Evolutionary conservation across 1,284 basidiomycete genomes (phyloP).

Genomic region (Ganoderma sp.): DNA sequence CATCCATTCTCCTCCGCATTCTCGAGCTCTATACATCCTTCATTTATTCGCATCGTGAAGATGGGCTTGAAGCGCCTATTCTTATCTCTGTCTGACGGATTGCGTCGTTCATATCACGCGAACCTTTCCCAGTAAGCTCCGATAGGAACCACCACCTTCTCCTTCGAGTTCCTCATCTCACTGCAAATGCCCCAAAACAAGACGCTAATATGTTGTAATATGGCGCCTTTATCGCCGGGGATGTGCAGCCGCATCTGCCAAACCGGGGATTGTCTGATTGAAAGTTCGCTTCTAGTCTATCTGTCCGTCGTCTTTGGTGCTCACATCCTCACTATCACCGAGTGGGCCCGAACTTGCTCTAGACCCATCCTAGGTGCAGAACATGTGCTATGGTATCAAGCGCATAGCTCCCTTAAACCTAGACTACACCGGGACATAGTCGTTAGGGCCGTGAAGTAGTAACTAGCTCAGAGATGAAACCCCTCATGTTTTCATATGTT

Average conservation of each 20-base stretch:
- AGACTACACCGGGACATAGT: background rate
- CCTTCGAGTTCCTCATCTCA: too few relatives aligned
- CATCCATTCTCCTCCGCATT: background rate
- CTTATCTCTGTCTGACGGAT: conserved; percentile 27
- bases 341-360: background rate
- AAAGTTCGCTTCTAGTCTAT: conserved; percentile 4
- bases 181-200: background rate
- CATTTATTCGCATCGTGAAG: background rate
- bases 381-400: background rate
- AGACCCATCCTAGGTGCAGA: background rate
- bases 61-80: background rate
- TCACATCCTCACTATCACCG: conserved; percentile 9
- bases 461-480: background rate
- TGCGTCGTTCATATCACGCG: conserved; percentile 13
- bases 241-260: background rate
- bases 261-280: background rate
- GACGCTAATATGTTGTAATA: background rate
- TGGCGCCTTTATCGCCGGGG: background rate
- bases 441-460: background rate
- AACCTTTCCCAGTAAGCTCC: background rate
- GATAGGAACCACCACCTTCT: too few relatives aligned
- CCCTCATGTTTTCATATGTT: background rate
- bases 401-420: background rate
- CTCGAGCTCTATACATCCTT: background rate
- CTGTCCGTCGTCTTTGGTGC: conserved; percentile 6